Conservation (phyloP, 1,139 yeast genomes). For the Yamadazyma dendronema region DNA sequence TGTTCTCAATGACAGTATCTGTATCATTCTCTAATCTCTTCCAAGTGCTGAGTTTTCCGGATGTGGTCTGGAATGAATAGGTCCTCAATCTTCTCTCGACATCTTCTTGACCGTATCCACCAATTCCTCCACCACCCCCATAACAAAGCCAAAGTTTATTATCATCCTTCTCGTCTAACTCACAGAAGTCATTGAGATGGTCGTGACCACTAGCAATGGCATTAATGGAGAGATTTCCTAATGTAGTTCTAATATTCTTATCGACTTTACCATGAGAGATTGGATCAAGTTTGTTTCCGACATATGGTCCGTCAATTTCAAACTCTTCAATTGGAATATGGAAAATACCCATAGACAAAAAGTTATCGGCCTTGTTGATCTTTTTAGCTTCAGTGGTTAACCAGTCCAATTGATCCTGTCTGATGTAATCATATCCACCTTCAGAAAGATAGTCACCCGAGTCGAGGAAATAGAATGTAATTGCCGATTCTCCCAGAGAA, state of each 20-base stretch:
- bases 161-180: constrained; percentile 13
- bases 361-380: constrained; percentile 35
- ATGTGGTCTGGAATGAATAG: constrained; percentile 57
- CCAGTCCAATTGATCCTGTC: constrained; percentile 2
- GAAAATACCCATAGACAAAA: constrained; percentile 2
- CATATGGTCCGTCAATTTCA: constrained; percentile 1
- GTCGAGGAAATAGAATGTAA: constrained; percentile 1
- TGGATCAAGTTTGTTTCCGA: background rate
- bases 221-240: constrained; percentile 1
- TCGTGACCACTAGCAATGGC: constrained; percentile 1
- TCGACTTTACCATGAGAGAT: background rate
- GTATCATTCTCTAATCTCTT: constrained; percentile 54
- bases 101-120: constrained; percentile 73
- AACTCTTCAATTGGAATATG: constrained; percentile 1
- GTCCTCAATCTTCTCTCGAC: constrained; percentile 72
- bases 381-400: constrained; percentile 49
- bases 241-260: background rate
- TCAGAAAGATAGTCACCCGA: background rate
- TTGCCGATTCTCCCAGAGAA: background rate
- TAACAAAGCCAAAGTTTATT: constrained; percentile 76
- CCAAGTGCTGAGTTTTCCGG: constrained; percentile 59
- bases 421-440: constrained; percentile 1
- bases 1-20: background rate
- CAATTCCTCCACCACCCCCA: constrained; percentile 89
- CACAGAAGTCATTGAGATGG: constrained; percentile 2